Evolutionary conservation across 768 basidiomycete species (phyloP).

Genomic region (Lactarius evosmus): DNA sequence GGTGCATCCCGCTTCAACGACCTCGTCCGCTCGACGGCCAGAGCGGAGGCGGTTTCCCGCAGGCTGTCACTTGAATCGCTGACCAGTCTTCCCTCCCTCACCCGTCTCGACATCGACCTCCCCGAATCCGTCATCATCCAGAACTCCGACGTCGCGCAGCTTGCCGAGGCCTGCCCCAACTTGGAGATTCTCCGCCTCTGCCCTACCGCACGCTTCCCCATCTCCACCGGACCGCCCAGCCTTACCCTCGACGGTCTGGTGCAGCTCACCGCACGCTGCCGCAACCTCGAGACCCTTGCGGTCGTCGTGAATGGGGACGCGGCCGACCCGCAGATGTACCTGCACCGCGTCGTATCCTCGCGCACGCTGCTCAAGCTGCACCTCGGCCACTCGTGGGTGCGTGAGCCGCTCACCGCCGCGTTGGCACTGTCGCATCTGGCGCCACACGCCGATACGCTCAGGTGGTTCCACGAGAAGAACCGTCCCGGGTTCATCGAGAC

Average conservation of each 20-base stretch:
- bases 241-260: constrained; percentile 64
- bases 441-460: constrained; percentile 64
- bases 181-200: constrained; percentile 68
- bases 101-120: constrained; percentile 72
- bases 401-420: constrained; percentile 64
- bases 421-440: constrained; percentile 75
- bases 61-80: constrained; percentile 62
- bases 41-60: constrained; percentile 55
- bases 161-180: constrained; percentile 62
- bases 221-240: constrained; percentile 47
- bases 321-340: constrained; percentile 46
- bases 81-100: constrained; percentile 49
- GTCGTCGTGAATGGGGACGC: constrained; percentile 59
- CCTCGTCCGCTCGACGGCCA: constrained; percentile 70
- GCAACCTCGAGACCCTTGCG: constrained; percentile 59
- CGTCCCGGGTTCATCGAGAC: constrained; percentile 66
- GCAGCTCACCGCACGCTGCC: constrained; percentile 55
- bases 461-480: constrained; percentile 78
- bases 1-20: constrained; percentile 78
- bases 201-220: constrained; percentile 63
- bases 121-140: constrained; percentile 71
- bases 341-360: constrained; percentile 51
- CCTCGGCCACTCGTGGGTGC: constrained; percentile 71
- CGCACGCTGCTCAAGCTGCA: constrained; percentile 66
- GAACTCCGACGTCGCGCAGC: constrained; percentile 53